phyloP scores from a whole-genome alignment of 192 early-diverging fungal genomes.

The Pilaira anomala region DNA sequence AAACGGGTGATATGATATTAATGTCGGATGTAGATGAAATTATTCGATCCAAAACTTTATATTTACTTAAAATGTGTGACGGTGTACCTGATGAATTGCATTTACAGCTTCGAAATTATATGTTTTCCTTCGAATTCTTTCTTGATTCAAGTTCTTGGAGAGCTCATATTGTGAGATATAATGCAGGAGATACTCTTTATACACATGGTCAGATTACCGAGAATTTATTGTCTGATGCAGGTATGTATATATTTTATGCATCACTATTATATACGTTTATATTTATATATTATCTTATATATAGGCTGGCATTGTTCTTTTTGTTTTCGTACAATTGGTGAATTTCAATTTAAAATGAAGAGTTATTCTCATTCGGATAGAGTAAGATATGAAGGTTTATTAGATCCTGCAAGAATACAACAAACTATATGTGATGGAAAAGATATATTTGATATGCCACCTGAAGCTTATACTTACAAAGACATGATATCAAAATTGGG shows the following conservation, averaged over 20 bases:
- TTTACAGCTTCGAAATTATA: slow-evolving; percentile 49
- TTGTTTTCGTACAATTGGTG: slow-evolving; percentile 53
- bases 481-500: slow-evolving; percentile 51
- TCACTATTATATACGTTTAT: neutral
- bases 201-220: slow-evolving; percentile 37
- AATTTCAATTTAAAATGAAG: slow-evolving; percentile 63
- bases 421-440: slow-evolving; percentile 51
- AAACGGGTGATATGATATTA: slow-evolving; percentile 45
- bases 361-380: slow-evolving; percentile 61
- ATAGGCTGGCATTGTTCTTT: slow-evolving; percentile 62
- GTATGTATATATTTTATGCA: slow-evolving; percentile 28
- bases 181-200: slow-evolving; percentile 20
- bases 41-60: slow-evolving; percentile 39
- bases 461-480: slow-evolving; percentile 54
- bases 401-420: slow-evolving; percentile 43
- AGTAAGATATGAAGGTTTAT: slow-evolving; percentile 32
- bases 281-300: too few relatives aligned
- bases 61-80: slow-evolving; percentile 42
- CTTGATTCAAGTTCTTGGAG: slow-evolving; percentile 46
- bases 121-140: slow-evolving; percentile 64
- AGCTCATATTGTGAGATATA: slow-evolving; percentile 41
- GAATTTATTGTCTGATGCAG: slow-evolving; percentile 51
- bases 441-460: slow-evolving; percentile 68
- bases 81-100: slow-evolving; percentile 47
- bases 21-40: slow-evolving; percentile 65